A percentile compares a stretch with the other conserved stretches of the same genome.
Evolutionary conservation across 345 rosid genomes (phyloP).

Genomic region (Rubroshorea leprosula): DNA sequence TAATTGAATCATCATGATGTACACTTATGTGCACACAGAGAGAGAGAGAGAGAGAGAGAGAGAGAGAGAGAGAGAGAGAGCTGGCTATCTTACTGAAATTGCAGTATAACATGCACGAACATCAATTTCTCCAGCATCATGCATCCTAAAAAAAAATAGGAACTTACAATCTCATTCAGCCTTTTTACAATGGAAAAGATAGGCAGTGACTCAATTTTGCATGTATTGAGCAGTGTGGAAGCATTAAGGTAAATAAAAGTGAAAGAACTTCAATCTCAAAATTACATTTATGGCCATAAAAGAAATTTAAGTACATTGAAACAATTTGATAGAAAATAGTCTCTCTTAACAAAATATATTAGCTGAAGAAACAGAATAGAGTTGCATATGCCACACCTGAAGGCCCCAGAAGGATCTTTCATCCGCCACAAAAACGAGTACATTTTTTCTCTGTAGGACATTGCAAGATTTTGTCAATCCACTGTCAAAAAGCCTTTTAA

Average conservation of each 20-base stretch:
- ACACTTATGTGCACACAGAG: neutral
- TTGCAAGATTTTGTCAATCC: constrained; percentile 20
- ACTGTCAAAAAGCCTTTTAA: constrained; percentile 1
- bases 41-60: neutral
- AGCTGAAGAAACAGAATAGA: neutral
- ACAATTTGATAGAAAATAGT: neutral
- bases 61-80: neutral
- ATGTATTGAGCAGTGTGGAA: neutral
- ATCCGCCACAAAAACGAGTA: constrained; percentile 53
- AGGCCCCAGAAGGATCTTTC: constrained; percentile 79
- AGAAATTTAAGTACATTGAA: neutral
- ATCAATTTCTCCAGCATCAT: constrained; percentile 91
- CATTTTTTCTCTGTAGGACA: constrained; percentile 51
- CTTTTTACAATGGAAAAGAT: neutral
- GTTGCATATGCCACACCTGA: constrained; percentile 48
- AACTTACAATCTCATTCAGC: too few species aligned
- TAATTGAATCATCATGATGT: neutral
- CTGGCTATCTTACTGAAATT: constrained; percentile 55
- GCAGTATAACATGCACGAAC: constrained; percentile 96
- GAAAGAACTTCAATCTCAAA: neutral
- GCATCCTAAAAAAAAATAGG: constrained; percentile 56
- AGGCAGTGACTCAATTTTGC: neutral
- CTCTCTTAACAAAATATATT: neutral
- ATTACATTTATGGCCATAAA: neutral
- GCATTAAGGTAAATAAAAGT: neutral